Conservation (phyloP, 768 basidiomycete genomes). For the Hygrocybe coccinea region DNA sequence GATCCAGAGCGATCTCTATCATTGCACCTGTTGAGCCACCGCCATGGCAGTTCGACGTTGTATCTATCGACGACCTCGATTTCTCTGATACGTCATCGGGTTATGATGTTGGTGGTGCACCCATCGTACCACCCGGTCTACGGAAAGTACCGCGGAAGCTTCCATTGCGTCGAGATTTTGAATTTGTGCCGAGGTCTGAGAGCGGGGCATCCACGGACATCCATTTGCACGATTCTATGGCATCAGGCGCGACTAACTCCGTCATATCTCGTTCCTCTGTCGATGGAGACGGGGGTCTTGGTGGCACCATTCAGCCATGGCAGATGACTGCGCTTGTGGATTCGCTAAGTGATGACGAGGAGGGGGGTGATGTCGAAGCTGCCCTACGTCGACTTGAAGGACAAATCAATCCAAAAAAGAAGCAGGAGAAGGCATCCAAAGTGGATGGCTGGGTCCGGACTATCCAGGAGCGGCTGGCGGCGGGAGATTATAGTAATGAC, state of each 20-base stretch:
- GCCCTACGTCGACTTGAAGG: constrained; percentile 81
- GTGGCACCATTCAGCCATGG: constrained; percentile 66
- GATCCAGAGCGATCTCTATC: constrained; percentile 36
- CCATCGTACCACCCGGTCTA: constrained; percentile 48
- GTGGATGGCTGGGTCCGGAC: constrained; percentile 79
- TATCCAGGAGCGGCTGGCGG: constrained; percentile 61
- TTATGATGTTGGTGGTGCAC: constrained; percentile 34
- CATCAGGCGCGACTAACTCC: constrained; percentile 44
- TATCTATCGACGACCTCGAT: constrained; percentile 74
- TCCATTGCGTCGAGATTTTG: constrained; percentile 74
- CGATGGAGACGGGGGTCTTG: constrained; percentile 36
- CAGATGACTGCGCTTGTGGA: constrained; percentile 77
- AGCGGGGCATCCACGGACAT: constrained; percentile 80
- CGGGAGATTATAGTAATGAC: constrained; percentile 60
- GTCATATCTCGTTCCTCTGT: constrained; percentile 38
- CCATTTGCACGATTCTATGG: constrained; percentile 54
- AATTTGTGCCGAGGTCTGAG: constrained; percentile 68
- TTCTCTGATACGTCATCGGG: constrained; percentile 74
- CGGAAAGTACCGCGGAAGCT: constrained; percentile 47
- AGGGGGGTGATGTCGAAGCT: constrained; percentile 74
- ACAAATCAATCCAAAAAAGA: constrained; percentile 69
- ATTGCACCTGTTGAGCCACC: constrained; percentile 25
- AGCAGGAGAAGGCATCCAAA: constrained; percentile 67
- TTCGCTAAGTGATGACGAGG: constrained; percentile 68
- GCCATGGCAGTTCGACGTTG: constrained; percentile 64